Evolutionary conservation across 139 green algal species (phyloP).

Genomic region (Picocystis salinarum): DNA sequence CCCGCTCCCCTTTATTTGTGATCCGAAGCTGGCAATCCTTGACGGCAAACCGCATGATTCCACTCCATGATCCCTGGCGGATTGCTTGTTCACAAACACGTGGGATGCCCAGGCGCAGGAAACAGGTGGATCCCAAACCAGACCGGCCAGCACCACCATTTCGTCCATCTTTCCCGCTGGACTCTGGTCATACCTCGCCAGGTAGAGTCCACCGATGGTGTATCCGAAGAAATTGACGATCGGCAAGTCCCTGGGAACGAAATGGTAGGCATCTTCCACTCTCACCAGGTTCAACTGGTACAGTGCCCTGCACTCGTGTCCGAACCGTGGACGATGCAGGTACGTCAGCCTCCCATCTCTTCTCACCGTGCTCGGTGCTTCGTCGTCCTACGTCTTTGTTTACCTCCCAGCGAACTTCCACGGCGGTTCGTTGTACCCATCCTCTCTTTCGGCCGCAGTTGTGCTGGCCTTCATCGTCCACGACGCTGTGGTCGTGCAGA

Average conservation of each 20-base stretch:
- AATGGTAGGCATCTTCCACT: slow-evolving; percentile 32
- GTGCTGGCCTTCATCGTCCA: no score
- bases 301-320: slow-evolving; percentile 35
- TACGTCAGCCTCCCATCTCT: no score
- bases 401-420: no score
- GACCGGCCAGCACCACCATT: slow-evolving; percentile 61
- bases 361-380: no score
- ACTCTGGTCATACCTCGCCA: slow-evolving; percentile 72
- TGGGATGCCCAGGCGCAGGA: slow-evolving; percentile 81
- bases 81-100: slow-evolving; percentile 41
- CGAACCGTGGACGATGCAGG: no score
- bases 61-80: slow-evolving; percentile 55
- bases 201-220: slow-evolving; percentile 84
- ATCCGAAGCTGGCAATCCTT: slow-evolving; percentile 38
- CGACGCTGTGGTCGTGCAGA: no score
- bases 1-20: neutral
- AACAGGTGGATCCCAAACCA: slow-evolving; percentile 83
- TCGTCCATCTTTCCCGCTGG: slow-evolving; percentile 80
- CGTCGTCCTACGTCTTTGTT: no score
- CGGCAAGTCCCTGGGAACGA: slow-evolving; percentile 49
- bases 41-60: slow-evolving; percentile 55
- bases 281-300: slow-evolving; percentile 76
- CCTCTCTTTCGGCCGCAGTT: no score
- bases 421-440: no score
- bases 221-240: slow-evolving; percentile 74